Evolutionary conservation across 108 stramenopile genomes (phyloP).

Genomic region (Asterionellopsis glacialis): DNA sequence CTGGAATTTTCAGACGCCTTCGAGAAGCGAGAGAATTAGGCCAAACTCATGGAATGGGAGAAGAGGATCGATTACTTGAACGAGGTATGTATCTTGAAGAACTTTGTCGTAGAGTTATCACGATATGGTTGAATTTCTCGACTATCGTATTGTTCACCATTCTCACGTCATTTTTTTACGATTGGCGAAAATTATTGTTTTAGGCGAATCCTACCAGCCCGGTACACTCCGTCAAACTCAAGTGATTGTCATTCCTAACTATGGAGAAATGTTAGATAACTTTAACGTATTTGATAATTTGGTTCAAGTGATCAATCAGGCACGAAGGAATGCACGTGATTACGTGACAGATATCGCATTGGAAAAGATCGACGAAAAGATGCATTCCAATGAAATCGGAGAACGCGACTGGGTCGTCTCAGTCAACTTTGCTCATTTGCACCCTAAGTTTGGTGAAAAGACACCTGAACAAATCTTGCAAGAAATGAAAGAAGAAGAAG

Average conservation of each 20-base stretch:
- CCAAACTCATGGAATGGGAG: conserved; percentile 45
- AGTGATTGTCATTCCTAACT: conserved; percentile 70
- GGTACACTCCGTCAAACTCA: conserved; percentile 67
- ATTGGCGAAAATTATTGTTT: not conserved
- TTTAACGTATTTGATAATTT: conserved; percentile 58
- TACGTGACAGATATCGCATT: conserved; percentile 46
- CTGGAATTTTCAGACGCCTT: conserved; percentile 65
- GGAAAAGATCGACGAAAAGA: conserved; percentile 26
- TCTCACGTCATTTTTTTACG: not conserved
- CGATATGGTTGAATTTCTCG: not conserved
- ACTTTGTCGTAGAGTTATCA: not conserved
- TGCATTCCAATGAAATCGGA: conserved; percentile 22
- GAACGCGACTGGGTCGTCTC: conserved; percentile 62
- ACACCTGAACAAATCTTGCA: conserved; percentile 55
- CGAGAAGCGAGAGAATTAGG: conserved; percentile 72
- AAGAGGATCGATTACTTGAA: conserved; percentile 28
- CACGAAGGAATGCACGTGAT: conserved; percentile 64
- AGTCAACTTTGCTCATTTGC: conserved; percentile 83
- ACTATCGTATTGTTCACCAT: too few relatives aligned
- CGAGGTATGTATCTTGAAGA: conserved; percentile 17
- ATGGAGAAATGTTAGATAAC: conserved; percentile 30
- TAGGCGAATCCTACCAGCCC: conserved; percentile 19
- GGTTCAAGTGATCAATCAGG: conserved; percentile 57
- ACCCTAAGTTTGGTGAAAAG: conserved; percentile 67
- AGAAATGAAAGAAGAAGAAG: conserved; percentile 55